Evolutionary conservation across 2,329 filamentous ascomycete genomes (phyloP), one percentile per base, ranked within the genome.

Genomic region (Penicillium expansum): DNA sequence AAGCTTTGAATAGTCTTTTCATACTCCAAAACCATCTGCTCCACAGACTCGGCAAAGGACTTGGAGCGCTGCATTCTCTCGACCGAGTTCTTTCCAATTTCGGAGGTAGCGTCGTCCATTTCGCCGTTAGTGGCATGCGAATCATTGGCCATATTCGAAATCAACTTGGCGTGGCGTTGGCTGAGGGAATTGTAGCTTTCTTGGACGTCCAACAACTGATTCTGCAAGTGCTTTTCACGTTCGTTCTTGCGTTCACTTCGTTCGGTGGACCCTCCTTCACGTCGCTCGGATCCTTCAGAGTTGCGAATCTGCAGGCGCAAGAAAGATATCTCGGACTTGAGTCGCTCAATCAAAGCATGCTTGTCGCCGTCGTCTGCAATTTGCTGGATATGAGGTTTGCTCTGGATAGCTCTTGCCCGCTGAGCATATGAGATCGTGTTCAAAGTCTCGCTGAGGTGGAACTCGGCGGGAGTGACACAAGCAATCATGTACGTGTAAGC

Each of bases 401-500:
- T 96, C 79, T 99, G 94, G 59, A 99, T 99, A 1, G 92, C 92
- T 62, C 94, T 88, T 61, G 94, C 95, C 62, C 94, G 86, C 77
- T 97, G 94, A 7, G 94, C 94, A 76, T 99, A 99, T 73, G 97
- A 90, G 22, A 99, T 91, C 0, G 94, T 99, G 73, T 99, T 99
- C 56, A 99, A 80, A 0, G 95, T 97, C 77, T 99, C 94, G 77
- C 92, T 97, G 43, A 99, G 80, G 73, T 99, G 94, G 71, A 99
- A 99, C 72, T 97, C 92, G 14, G 93, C 91, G 0, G 92, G 93
- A 1, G 93, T 99, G 30, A 99, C 92, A 76, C 94, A 99, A 9
- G 94, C 94, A 77, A 99, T 94, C 94, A 99, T 97, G 77, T 97
- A 99, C 0, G 94, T 99, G 71, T 97, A 96, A 35, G 94, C 94